Conservation (phyloP, 192 early-diverging fungal species). For the Dispira parvispora region DNA sequence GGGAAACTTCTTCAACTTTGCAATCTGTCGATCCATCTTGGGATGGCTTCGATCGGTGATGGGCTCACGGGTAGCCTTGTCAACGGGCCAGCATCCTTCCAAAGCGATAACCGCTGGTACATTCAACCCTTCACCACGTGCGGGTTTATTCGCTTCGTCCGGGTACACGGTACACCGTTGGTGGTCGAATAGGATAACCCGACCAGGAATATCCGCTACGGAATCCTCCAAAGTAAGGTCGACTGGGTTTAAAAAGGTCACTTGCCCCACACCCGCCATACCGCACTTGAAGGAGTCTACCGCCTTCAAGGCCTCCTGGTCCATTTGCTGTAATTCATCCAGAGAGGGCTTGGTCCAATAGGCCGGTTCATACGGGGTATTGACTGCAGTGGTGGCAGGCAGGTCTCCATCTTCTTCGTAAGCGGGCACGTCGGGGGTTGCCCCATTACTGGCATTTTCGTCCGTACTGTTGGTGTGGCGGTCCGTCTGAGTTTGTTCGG, state of each 20-base stretch:
- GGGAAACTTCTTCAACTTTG: conserved; percentile 45
- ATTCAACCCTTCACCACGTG: conserved; percentile 74
- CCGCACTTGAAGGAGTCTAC: conserved; percentile 66
- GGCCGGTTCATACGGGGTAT: conserved; percentile 3
- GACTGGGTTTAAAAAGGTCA: conserved; percentile 64
- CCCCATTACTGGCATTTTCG: conserved; percentile 5
- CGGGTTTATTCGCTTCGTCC: conserved; percentile 58
- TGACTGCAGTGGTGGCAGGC: conserved; percentile 12
- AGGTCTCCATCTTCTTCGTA: conserved; percentile 19
- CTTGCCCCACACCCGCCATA: conserved; percentile 46
- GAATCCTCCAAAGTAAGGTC: conserved; percentile 45
- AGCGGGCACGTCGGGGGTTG: not conserved
- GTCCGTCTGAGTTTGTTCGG: not conserved
- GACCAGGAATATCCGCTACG: conserved; percentile 53
- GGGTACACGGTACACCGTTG: conserved; percentile 68
- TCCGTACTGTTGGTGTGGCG: not conserved
- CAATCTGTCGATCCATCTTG: conserved; percentile 44
- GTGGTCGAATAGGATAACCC: conserved; percentile 54
- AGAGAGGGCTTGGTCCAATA: conserved; percentile 70
- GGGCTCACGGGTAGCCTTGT: conserved; percentile 49
- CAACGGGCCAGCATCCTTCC: conserved; percentile 66
- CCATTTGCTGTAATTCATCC: conserved; percentile 48
- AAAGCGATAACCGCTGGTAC: conserved; percentile 66
- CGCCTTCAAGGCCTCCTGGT: conserved; percentile 41
- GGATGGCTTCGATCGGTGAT: conserved; percentile 54